Base-by-base conservation (phyloP, 306 rosid species). In the Nissolia schottii region DNA sequence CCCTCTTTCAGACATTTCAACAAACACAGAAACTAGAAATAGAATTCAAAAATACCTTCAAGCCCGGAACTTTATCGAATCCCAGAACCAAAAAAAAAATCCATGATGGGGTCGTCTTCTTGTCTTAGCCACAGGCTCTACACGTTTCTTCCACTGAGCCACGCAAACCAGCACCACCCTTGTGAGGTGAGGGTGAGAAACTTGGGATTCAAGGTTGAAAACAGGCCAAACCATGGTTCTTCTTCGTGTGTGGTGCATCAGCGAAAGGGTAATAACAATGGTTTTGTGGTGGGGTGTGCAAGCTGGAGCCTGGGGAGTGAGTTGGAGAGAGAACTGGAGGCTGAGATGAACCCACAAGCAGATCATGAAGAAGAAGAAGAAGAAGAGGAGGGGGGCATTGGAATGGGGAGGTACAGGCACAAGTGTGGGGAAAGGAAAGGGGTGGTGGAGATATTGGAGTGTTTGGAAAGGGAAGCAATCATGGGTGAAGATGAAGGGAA, bases 401-500 rank as follows among this genome's bases (percentile, higher is more conserved):
- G 35, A 58, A 76, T 70, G 56, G 76, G 53, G 38, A 67, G 63
- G 78, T 61, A 73, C 79, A 82, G 59, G 37, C 80, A 80, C 53
- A 85, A 82, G 45, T 90, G 90, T 67, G 88, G 84, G 48, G 92
- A 67, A 67, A 48, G 66, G 53, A 51, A 74, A 8, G 92, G 83
- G 7, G 48, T 75, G 31, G 88, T 86, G 78, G 93, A 92, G 62
- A 9, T 87, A 41, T 70, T 93, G 62, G 96, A 88, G 74, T 90
- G 91, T 82, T 70, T 93, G 81, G 98, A 88, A 71, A 72, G 63
- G 37, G 96, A 90, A 76, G 98, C 98, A 20, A 87, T 93, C 7
- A 90, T 93, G 97, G 96, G 97, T 24, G 96, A 85, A 37, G 97
- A 90, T 64, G 81, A 77, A 23, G 98, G 98, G 2, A 88, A 79